Base-by-base conservation (phyloP, 768 basidiomycete species). In the Galerina sulciceps region DNA sequence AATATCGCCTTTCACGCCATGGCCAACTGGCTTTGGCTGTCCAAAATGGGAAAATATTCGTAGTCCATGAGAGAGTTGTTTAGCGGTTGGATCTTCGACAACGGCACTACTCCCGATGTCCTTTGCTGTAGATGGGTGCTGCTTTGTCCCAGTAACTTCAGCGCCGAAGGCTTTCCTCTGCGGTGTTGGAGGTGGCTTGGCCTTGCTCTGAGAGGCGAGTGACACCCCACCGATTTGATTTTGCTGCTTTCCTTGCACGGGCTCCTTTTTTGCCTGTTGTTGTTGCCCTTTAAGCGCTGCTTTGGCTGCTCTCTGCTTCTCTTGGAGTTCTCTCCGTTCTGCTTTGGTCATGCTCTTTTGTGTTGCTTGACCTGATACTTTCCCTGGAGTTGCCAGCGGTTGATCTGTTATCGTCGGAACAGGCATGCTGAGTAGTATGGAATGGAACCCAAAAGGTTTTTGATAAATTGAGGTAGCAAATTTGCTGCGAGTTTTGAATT, bases 41-140 rank as follows among this genome's bases (percentile, higher is more conserved):
- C 89, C 91, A 72, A 94, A 94, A 73, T 94, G 93, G 42, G 90
- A 87, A 71, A 94, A 94, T 65, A 94, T 94, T 48, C 87, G 85
- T 49, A 92, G 71, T n/a, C 89, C 87, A 52, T 85, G 86, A 31
- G 84, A 83, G 51, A 80, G 76, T 14, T 74, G 70, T 55, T 72
- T 70, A 17, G 75, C 75, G 15, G 79, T 79, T 59, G 75, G 55
- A 40, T 61, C 64, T 54, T 75, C 71, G 45, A 74, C 79, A 11
- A 58, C 57, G 23, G 66, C 61, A 55, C 69, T 62, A 36, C 63
- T 47, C 9, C 47, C 62, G 11, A 59, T 48, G 45, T 79, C 76
- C 60, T 73, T 78, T 1, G 68, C 67, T 6, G 65, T 48, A 6
- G 57, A 62, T 17, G 65, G 54, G 38, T 52, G 53, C 50, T 71